Percentiles rank a stretch among this genome's conserved stretches.
These are phyloP conservation scores for Microdochium trichocladiopsis DNA, from an alignment of 2,329 filamentous ascomycete species.

Conservation along the genomic window DNA sequence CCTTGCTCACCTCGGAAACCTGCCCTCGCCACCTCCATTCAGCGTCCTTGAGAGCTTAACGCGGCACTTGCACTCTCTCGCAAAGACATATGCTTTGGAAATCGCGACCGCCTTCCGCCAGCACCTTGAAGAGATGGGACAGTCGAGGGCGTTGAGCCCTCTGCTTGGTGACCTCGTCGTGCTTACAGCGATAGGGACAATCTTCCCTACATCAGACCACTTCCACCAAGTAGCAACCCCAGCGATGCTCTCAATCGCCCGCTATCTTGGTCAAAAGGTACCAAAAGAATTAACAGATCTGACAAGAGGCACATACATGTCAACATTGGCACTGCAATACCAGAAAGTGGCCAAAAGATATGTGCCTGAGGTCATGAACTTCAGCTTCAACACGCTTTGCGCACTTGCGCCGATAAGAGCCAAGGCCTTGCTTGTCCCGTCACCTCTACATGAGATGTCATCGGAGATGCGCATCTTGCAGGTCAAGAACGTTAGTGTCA, in stretches of 20 bases:
- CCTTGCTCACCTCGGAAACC: constrained; percentile 41
- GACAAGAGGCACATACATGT: constrained; percentile 69
- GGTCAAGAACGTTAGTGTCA: constrained; percentile 29
- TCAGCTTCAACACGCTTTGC: constrained; percentile 66
- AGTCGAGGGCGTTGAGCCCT: constrained; percentile 41
- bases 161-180: constrained; percentile 68
- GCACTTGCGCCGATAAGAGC: constrained; percentile 53
- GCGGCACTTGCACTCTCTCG: constrained; percentile 87
- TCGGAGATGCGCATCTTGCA: constrained; percentile 41
- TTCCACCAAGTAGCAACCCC: constrained; percentile 95
- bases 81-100: constrained; percentile 74
- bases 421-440: constrained; percentile 40
- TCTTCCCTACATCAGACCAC: constrained; percentile 94
- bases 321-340: constrained; percentile 73
- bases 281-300: constrained; percentile 60
- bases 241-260: constrained; percentile 74
- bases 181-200: constrained; percentile 74
- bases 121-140: constrained; percentile 55
- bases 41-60: constrained; percentile 69
- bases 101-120: constrained; percentile 71
- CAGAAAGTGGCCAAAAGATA: constrained; percentile 79
- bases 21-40: constrained; percentile 46
- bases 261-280: constrained; percentile 74
- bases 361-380: constrained; percentile 82
- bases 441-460: constrained; percentile 54